These are phyloP conservation scores for Scedosporium dehoogii DNA, from an alignment of 2,329 filamentous ascomycete genomes.

Conservation along the genomic window DNA sequence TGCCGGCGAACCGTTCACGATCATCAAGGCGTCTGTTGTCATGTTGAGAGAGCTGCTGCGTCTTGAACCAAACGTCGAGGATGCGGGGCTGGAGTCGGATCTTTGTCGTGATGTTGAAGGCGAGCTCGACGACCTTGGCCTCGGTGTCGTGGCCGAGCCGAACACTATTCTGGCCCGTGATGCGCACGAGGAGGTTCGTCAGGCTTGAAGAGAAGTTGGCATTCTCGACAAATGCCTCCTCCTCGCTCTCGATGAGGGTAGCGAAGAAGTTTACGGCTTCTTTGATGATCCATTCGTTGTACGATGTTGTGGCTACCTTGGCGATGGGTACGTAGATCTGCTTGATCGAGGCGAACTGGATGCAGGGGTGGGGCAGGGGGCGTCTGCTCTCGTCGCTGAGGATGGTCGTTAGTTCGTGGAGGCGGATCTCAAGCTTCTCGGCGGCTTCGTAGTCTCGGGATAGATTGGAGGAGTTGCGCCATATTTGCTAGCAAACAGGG, in stretches of 20 bases:
- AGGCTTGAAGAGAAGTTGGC: conserved; percentile 76
- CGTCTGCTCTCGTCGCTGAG: conserved; percentile 83
- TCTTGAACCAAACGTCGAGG: conserved; percentile 81
- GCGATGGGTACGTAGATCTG: conserved; percentile 85
- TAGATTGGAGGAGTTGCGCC: conserved; percentile 52
- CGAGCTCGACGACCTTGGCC: conserved; percentile 78
- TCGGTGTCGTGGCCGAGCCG: conserved; percentile 73
- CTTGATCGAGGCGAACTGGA: conserved; percentile 73
- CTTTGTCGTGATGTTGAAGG: conserved; percentile 95
- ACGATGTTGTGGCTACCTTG: conserved; percentile 76
- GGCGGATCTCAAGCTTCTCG: conserved; percentile 50
- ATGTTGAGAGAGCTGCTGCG: conserved; percentile 15
- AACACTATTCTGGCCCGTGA: conserved; percentile 54
- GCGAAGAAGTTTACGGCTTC: conserved; percentile 82
- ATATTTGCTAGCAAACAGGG: conserved; percentile 26
- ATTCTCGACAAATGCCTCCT: conserved; percentile 88
- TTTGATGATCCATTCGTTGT: conserved; percentile 76
- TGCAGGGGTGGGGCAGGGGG: conserved; percentile 83
- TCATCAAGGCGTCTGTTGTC: conserved; percentile 36
- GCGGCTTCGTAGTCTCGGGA: conserved; percentile 50
- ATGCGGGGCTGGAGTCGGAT: conserved; percentile 83
- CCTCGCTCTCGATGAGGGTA: conserved; percentile 88
- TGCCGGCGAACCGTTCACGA: conserved; percentile 73
- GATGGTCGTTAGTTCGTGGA: conserved; percentile 58
- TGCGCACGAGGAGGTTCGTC: conserved; percentile 74